Evolutionary conservation across 208 protist genomes (phyloP).

Genomic region (Trypanosomatidae sp.): DNA sequence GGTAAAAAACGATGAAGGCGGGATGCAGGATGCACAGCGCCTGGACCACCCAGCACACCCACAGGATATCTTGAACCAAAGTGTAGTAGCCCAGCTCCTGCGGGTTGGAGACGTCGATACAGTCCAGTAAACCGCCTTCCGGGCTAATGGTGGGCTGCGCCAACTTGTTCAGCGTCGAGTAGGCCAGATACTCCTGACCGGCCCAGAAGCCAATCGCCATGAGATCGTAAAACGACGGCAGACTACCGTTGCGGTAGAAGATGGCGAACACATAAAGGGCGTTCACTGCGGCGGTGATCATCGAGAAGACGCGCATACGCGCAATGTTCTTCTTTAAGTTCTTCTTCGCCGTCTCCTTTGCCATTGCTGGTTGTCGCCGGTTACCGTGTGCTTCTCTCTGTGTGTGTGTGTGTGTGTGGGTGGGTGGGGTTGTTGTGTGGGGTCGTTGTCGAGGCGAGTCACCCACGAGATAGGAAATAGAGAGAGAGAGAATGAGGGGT

Average conservation of each 20-base stretch:
- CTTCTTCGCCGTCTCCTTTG: slow-evolving; percentile 88
- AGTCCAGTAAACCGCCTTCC: slow-evolving; percentile 69
- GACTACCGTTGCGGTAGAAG: slow-evolving; percentile 60
- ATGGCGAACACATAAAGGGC: slow-evolving; percentile 52
- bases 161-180: slow-evolving; percentile 50
- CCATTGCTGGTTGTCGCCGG: slow-evolving; percentile 39
- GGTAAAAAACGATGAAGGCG: slow-evolving; percentile 83
- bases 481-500: background rate
- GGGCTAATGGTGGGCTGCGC: slow-evolving; percentile 46
- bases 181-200: slow-evolving; percentile 69
- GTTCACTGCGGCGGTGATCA: slow-evolving; percentile 71
- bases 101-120: slow-evolving; percentile 75
- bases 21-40: slow-evolving; percentile 64
- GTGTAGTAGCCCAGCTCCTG: slow-evolving; percentile 77
- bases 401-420: background rate
- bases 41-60: slow-evolving; percentile 90
- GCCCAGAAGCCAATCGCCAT: slow-evolving; percentile 74
- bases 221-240: slow-evolving; percentile 54
- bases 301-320: slow-evolving; percentile 71
- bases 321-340: slow-evolving; percentile 65
- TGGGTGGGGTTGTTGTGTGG: slow-evolving; percentile 4
- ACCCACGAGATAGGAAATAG: background rate
- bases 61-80: slow-evolving; percentile 85
- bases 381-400: background rate
- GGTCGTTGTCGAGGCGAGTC: background rate